Evolutionary conservation across 2,329 filamentous ascomycete genomes (phyloP).

Genomic region (Fusarium neocosmosporiellum): DNA sequence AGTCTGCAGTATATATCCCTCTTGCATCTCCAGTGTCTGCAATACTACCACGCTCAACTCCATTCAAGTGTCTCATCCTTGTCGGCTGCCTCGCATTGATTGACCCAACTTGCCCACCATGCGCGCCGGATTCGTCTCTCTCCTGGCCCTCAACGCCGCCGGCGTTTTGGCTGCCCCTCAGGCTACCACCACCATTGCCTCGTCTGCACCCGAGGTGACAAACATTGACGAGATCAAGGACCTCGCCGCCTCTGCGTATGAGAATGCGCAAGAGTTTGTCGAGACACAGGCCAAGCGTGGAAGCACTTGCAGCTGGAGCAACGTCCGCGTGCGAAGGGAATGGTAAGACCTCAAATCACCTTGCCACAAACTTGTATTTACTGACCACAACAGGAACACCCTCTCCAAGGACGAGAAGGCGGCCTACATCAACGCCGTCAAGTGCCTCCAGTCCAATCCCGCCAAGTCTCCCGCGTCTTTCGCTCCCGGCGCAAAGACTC

Average conservation of each 20-base stretch:
- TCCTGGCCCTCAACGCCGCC: conserved; percentile 39
- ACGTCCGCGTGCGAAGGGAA: conserved; percentile 46
- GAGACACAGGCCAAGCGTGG: conserved; percentile 33
- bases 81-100: conserved; percentile 8
- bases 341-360: conserved; percentile 39
- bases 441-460: conserved; percentile 56
- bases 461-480: conserved; percentile 47
- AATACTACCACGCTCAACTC: conserved; percentile 9
- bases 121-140: conserved; percentile 32
- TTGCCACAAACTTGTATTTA: not conserved
- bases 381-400: conserved; percentile 34
- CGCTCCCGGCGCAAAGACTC: conserved; percentile 55
- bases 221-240: conserved; percentile 35
- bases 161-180: conserved; percentile 36
- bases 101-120: conserved; percentile 24
- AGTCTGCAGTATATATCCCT: conserved; percentile 6
- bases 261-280: conserved; percentile 37
- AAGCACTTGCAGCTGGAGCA: conserved; percentile 43
- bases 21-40: conserved; percentile 15
- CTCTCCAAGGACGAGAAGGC: conserved; percentile 41
- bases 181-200: conserved; percentile 12
- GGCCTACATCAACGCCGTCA: conserved; percentile 57
- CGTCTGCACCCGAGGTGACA: conserved; percentile 32
- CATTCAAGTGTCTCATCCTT: conserved; percentile 11
- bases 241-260: conserved; percentile 37